phyloP scores from a whole-genome alignment of 2,329 filamentous ascomycete genomes.

The Diatrype stigma region DNA sequence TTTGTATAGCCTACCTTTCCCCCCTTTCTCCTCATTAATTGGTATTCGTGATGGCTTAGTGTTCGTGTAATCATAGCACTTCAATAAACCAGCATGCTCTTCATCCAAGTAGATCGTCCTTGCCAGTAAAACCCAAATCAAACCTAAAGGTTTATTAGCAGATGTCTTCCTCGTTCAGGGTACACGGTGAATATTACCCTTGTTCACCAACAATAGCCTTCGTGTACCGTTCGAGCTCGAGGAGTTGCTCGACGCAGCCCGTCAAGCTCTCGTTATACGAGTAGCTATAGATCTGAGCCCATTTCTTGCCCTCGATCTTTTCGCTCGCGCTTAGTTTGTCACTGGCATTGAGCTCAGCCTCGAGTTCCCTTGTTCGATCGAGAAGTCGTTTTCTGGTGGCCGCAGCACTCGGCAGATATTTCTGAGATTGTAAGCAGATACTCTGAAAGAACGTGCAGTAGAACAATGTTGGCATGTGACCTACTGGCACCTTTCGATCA shows the following conservation, averaged over 20 bases:
- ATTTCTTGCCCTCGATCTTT: conserved; percentile 38
- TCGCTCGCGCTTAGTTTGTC: conserved; percentile 18
- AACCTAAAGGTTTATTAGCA: conserved; percentile 25
- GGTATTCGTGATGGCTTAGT: no score
- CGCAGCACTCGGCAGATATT: conserved; percentile 54
- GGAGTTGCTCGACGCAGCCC: conserved; percentile 50
- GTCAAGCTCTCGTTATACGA: conserved; percentile 51
- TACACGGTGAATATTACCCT: conserved; percentile 30
- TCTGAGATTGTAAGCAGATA: conserved; percentile 21
- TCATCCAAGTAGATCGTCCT: conserved; percentile 4
- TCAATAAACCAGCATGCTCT: neutral
- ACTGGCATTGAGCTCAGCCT: conserved; percentile 32
- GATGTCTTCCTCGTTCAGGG: neutral
- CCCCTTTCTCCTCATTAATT: no score
- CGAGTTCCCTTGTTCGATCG: conserved; percentile 45
- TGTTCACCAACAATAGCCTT: conserved; percentile 56
- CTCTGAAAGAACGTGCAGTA: neutral
- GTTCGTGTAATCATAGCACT: neutral
- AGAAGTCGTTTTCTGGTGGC: conserved; percentile 48
- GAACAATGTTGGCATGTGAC: conserved; percentile 13
- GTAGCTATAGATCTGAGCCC: conserved; percentile 55
- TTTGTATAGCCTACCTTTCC: no score
- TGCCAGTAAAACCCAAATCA: conserved; percentile 23
- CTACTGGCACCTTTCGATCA: conserved; percentile 44
- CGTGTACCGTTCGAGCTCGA: conserved; percentile 51